Evolutionary conservation across 2,329 filamentous ascomycete species (phyloP), one percentile per base, ranked within the genome.

Genomic region (Cladophialophora immunda): DNA sequence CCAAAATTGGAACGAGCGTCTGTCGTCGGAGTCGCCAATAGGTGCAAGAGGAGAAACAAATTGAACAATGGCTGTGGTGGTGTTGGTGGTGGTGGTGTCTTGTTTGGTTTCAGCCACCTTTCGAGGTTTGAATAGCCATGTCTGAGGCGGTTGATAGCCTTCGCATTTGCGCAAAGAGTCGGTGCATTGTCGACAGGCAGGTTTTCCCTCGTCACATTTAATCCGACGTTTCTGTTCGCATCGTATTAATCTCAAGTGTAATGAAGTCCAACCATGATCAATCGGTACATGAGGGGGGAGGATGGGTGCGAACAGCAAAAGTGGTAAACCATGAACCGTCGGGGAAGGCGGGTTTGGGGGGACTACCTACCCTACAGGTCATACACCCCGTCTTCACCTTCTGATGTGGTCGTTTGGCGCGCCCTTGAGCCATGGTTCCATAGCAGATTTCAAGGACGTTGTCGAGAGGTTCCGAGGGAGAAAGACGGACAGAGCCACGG

Each of bases 371-470:
- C 47, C 69, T 66, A 62, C 70, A 71, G 17, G 68, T 71, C 58
- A 66, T 64, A 36, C 70, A 71, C 32, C 70, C 70, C 5, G 68
- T 71, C 30, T 69, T 68, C 45, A 70, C 68, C 59, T 71, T 71
- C 30, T 68, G 64, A 64, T 71, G 70, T 30, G 62, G 65, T 58
- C 61, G 58, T 64, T 71, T 71, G 36, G 65, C 56, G 55, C 70
- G 66, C 27, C 69, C 68, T 45, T 67, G 69, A 25, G 52, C 67
- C 67, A 69, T 69, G 47, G 15, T 69, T 54, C 62, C 66, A 68
- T 65, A 63, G 41, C 47, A 58, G 25, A 19, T 11, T 17, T 22
- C 19, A 15, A 29, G 25, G 45, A 38, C 15, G 52, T 32, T 47
- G 45, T 52, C 13, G 17, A 27, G 11, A 29, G 27, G 45, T 50